Evolutionary conservation across 1,139 yeast genomes (phyloP).

Genomic region (Blastobotrys niveus): DNA sequence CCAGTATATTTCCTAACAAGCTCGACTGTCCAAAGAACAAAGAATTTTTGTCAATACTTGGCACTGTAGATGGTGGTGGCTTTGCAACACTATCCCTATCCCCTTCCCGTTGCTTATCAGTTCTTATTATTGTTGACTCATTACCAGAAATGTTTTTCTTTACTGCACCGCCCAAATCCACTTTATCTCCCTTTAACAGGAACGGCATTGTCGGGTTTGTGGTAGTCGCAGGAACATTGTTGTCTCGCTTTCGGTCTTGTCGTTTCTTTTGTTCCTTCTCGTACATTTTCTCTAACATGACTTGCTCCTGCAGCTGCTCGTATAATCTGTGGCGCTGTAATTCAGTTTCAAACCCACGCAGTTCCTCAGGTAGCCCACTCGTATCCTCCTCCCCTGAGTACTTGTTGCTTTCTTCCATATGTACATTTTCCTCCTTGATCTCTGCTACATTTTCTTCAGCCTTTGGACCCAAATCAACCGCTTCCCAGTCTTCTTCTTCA

Average conservation of each 20-base stretch:
- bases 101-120: too few species aligned
- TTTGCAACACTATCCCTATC: too few species aligned
- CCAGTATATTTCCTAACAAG: slow-evolving; percentile 1
- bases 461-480: slow-evolving; percentile 37
- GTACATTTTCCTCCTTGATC: neutral
- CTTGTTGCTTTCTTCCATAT: neutral
- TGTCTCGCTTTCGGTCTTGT: neutral
- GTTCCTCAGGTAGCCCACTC: slow-evolving; percentile 19
- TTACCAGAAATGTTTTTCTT: neutral
- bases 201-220: slow-evolving; percentile 4
- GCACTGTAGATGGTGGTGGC: too few species aligned
- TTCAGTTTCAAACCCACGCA: slow-evolving; percentile 27
- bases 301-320: slow-evolving; percentile 19
- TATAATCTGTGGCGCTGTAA: slow-evolving; percentile 27
- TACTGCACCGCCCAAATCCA: neutral
- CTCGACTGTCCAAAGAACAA: slow-evolving; percentile 4
- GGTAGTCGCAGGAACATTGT: neutral
- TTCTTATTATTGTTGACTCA: neutral
- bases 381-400: neutral
- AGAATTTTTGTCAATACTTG: too few species aligned
- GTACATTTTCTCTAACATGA: slow-evolving; percentile 3
- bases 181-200: slow-evolving; percentile 9
- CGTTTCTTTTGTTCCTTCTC: neutral
- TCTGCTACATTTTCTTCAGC: neutral
- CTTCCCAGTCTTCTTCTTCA: slow-evolving; percentile 59